Conservation (phyloP, 2,329 filamentous ascomycete genomes). For the Beauveria australis region DNA sequence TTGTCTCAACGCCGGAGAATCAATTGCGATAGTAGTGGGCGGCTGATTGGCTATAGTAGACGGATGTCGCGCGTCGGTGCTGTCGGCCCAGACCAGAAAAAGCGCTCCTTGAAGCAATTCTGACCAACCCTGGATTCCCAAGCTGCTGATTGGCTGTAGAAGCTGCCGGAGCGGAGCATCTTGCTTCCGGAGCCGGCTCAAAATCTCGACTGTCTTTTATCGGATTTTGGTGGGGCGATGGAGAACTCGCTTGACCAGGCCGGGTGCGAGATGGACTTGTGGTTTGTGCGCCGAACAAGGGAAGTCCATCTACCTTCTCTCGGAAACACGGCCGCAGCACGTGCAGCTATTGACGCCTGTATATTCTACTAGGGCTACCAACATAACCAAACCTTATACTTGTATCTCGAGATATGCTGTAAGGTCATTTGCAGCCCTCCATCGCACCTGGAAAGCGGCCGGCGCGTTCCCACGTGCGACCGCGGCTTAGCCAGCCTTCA, state of each 20-base stretch:
- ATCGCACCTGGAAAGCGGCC: slow-evolving; percentile 13
- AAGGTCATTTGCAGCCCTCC: not conserved
- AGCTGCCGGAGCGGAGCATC: not conserved
- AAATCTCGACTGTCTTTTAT: not conserved
- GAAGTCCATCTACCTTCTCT: not conserved
- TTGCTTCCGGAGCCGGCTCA: not conserved
- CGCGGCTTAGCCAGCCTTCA: slow-evolving; percentile 13
- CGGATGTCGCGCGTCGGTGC: not conserved
- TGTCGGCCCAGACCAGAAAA: not conserved
- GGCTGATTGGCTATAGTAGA: not conserved
- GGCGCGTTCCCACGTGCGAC: slow-evolving; percentile 17
- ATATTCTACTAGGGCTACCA: not conserved
- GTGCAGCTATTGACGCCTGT: not conserved
- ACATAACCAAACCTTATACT: not conserved
- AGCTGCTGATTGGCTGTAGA: not conserved
- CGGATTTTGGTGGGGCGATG: slow-evolving; percentile 5
- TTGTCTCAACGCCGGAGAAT: not conserved
- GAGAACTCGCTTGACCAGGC: not conserved
- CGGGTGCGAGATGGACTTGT: not conserved
- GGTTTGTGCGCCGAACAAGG: slow-evolving; percentile 5
- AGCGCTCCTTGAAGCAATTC: not conserved
- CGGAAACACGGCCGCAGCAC: not conserved
- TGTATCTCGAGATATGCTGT: not conserved
- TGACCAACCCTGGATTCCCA: slow-evolving; percentile 5
- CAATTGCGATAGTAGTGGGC: not conserved